These are phyloP conservation scores for Euphrasia arctica DNA, from an alignment of 305 asterid species.

Conservation along the genomic window DNA sequence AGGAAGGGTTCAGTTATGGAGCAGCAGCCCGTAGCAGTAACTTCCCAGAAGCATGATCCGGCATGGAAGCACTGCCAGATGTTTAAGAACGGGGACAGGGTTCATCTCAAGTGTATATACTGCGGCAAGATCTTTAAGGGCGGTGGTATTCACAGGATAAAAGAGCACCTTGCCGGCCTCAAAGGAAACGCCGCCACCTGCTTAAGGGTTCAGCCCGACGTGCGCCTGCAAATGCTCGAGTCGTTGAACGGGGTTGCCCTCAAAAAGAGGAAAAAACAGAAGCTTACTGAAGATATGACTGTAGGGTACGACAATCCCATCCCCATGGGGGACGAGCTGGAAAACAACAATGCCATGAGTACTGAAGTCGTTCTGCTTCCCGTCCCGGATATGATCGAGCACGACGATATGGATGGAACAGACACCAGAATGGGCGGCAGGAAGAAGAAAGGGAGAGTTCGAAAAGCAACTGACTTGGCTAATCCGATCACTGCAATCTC, in stretches of 20 bases:
- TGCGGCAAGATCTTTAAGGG: slow-evolving; percentile 91
- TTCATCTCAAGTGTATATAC: slow-evolving; percentile 77
- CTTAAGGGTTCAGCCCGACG: slow-evolving; percentile 79
- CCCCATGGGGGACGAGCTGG: slow-evolving; percentile 36
- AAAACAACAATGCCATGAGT: slow-evolving; percentile 33
- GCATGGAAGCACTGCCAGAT: slow-evolving; percentile 96
- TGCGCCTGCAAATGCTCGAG: slow-evolving; percentile 75
- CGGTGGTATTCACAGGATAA: slow-evolving; percentile 95
- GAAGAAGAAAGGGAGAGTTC: slow-evolving; percentile 71
- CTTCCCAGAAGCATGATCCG: slow-evolving; percentile 85
- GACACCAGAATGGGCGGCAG: slow-evolving; percentile 40
- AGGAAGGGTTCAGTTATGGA: slow-evolving; percentile 45
- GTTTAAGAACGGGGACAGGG: slow-evolving; percentile 78
- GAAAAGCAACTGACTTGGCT: slow-evolving; percentile 47
- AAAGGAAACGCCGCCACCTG: slow-evolving; percentile 95
- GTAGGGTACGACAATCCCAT: slow-evolving; percentile 38
- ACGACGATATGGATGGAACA: slow-evolving; percentile 37
- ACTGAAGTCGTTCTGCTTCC: slow-evolving; percentile 61
- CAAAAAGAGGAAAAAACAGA: slow-evolving; percentile 76
- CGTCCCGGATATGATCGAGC: slow-evolving; percentile 52
- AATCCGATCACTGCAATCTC: slow-evolving; percentile 31
- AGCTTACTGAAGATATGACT: slow-evolving; percentile 51
- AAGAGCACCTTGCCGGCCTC: slow-evolving; percentile 91
- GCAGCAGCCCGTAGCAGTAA: slow-evolving; percentile 71
- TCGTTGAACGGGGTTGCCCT: slow-evolving; percentile 73